Evolutionary conservation across 768 basidiomycete species (phyloP).

Genomic region (Podaxis sp.): DNA sequence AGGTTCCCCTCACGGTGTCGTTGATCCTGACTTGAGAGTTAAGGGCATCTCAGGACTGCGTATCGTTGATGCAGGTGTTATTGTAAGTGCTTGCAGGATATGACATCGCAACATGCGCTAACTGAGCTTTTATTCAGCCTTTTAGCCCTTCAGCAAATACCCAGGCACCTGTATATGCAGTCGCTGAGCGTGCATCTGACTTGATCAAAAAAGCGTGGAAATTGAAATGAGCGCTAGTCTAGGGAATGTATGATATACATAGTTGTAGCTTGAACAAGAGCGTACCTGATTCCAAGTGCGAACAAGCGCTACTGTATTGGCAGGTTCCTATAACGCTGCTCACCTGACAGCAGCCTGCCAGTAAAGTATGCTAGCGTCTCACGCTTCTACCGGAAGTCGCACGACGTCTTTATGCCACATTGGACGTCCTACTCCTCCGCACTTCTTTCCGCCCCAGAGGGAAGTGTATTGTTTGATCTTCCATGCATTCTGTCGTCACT

Average conservation of each 20-base stretch:
- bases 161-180: conserved; percentile 9
- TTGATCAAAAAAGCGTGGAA: conserved; percentile 8
- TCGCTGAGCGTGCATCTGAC: conserved; percentile 11
- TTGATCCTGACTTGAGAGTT: conserved; percentile 28
- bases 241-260: not conserved
- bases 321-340: no score
- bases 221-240: not conserved
- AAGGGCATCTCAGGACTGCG: conserved; percentile 27
- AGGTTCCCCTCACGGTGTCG: conserved; percentile 24
- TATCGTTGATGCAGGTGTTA: conserved; percentile 28
- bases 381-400: no score
- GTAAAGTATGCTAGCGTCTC: no score
- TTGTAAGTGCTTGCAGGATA: conserved; percentile 18
- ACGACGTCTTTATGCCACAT: no score
- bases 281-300: not conserved
- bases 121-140: not conserved
- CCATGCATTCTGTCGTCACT: no score
- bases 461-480: no score
- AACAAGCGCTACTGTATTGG: no score
- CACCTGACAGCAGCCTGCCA: no score
- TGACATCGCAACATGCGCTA: not conserved
- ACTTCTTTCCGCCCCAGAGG: no score
- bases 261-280: not conserved
- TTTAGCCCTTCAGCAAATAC: conserved; percentile 7
- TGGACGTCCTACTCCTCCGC: no score